Evolutionary conservation across 2,329 filamentous ascomycete species (phyloP).

Genomic region (Fusarium subglutinans): DNA sequence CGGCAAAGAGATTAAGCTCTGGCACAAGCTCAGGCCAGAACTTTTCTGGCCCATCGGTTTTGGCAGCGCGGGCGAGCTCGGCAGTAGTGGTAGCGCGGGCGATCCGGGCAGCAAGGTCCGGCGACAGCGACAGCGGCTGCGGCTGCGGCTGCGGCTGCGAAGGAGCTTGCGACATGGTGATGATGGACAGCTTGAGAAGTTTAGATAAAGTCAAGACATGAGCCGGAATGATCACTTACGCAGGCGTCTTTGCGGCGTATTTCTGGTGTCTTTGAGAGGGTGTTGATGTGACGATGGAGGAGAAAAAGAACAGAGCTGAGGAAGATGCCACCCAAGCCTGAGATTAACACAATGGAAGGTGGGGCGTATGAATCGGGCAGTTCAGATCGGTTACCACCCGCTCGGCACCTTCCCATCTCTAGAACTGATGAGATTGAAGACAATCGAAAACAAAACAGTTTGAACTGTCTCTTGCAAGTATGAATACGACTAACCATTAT

Average conservation of each 20-base stretch:
- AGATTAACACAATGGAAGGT: background rate
- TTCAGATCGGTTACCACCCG: too few species aligned
- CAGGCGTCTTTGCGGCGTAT: fast-evolving
- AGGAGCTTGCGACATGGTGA: background rate
- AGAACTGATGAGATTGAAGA: too few species aligned
- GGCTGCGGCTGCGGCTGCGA: too few species aligned
- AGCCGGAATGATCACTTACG: background rate
- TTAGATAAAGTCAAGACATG: background rate
- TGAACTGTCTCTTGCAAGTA: too few species aligned
- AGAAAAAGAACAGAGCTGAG: background rate
- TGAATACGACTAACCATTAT: too few species aligned
- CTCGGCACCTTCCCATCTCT: too few species aligned
- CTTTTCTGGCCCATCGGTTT: background rate
- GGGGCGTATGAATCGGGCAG: background rate
- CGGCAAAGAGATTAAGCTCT: background rate
- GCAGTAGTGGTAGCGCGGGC: background rate
- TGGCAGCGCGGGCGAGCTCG: fast-evolving
- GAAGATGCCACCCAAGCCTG: background rate
- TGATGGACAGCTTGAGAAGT: background rate
- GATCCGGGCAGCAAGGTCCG: too few species aligned
- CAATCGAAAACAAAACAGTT: too few species aligned
- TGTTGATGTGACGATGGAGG: background rate
- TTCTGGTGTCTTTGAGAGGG: background rate
- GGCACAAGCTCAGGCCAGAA: background rate
- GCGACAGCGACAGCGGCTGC: too few species aligned